Percentiles rank a stretch among this genome's conserved stretches.
phyloP scores from a whole-genome alignment of 169 alveolate species.

The Theileria parva region DNA sequence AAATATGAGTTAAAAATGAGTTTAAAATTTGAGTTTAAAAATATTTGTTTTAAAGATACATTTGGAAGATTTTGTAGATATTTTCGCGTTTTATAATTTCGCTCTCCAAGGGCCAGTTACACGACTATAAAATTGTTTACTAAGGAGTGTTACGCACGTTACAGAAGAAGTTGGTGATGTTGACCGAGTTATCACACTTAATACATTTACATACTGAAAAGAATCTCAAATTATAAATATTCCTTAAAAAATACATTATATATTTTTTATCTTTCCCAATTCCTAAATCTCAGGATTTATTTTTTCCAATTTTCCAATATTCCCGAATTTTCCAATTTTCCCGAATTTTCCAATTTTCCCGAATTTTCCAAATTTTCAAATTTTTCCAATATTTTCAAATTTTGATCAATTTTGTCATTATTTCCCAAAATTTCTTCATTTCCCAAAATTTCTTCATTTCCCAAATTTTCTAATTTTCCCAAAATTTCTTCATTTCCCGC shows the following conservation, averaged over 20 bases:
- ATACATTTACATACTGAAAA: conserved; percentile 20
- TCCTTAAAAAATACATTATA: background rate
- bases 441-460: too few relatives aligned
- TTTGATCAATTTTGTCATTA: too few relatives aligned
- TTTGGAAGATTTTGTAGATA: conserved; percentile 35
- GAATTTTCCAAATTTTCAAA: background rate
- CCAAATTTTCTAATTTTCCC: too few relatives aligned
- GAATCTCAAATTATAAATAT: background rate
- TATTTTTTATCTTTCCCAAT: background rate
- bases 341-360: background rate
- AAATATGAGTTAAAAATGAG: background rate
- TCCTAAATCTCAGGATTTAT: background rate
- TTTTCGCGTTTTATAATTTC: background rate
- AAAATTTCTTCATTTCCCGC: too few relatives aligned
- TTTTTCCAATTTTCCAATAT: too few relatives aligned
- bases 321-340: too few relatives aligned
- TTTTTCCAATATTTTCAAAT: too few relatives aligned
- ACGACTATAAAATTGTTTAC: conserved; percentile 15
- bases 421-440: too few relatives aligned
- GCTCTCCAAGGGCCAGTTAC: conserved; percentile 61
- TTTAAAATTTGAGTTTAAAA: background rate
- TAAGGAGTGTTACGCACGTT: conserved; percentile 1
- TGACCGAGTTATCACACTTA: conserved; percentile 22
- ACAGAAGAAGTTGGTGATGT: conserved; percentile 39
- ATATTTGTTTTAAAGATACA: conserved; percentile 16